phyloP scores from a whole-genome alignment of 257 asterid genomes.

The Ocimum tenuiflorum region DNA sequence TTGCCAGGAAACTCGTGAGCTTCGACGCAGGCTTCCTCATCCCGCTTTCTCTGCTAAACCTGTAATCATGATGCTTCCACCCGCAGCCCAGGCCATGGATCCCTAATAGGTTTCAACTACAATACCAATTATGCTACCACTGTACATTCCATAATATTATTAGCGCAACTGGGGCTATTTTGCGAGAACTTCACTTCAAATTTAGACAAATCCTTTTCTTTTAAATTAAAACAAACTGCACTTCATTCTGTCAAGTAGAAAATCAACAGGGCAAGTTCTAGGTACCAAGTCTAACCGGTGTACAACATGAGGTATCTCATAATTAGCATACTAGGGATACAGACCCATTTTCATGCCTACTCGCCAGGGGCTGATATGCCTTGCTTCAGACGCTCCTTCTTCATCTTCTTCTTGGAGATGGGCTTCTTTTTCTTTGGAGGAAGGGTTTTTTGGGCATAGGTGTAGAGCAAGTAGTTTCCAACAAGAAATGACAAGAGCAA shows the following conservation, averaged over 20 bases:
- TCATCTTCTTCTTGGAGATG: slow-evolving; percentile 90
- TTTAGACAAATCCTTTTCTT: not conserved
- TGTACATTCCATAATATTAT: not conserved
- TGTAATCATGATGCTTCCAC: slow-evolving; percentile 60
- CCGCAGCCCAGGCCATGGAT: slow-evolving; percentile 61
- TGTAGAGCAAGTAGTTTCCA: slow-evolving; percentile 67
- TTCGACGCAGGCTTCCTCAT: slow-evolving; percentile 81
- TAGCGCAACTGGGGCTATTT: too few relatives aligned
- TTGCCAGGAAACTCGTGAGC: slow-evolving; percentile 86
- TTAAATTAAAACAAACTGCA: slow-evolving; percentile 10
- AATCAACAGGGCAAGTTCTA: not conserved
- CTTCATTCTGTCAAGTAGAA: not conserved
- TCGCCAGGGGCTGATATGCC: slow-evolving; percentile 93
- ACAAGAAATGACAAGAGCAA: slow-evolving; percentile 58
- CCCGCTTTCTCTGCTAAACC: slow-evolving; percentile 56
- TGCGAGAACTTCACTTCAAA: too few relatives aligned
- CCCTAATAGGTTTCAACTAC: slow-evolving; percentile 23
- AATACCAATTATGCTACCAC: not conserved
- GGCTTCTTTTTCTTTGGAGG: slow-evolving; percentile 96
- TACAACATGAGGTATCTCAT: not conserved
- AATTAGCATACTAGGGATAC: not conserved
- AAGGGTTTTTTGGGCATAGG: slow-evolving; percentile 73
- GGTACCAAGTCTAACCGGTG: not conserved
- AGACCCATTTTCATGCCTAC: slow-evolving; percentile 28
- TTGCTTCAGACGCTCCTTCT: slow-evolving; percentile 86